These are phyloP conservation scores for Xylaria arbuscula DNA, from an alignment of 2,329 filamentous ascomycete genomes.

Conservation along the genomic window DNA sequence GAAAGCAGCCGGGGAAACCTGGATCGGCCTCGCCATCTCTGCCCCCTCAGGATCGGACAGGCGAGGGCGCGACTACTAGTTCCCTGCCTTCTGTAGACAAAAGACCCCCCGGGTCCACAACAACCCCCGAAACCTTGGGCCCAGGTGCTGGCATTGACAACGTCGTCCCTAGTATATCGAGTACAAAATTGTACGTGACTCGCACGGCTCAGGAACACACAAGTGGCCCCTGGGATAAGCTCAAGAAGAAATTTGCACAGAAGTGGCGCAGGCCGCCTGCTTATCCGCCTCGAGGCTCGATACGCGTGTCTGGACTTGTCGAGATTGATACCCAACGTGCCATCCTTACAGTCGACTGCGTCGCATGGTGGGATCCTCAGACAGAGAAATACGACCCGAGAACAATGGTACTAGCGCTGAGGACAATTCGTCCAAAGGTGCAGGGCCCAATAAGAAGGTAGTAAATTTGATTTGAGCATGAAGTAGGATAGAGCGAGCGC, in stretches of 20 bases:
- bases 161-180: conserved; percentile 35
- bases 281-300: conserved; percentile 62
- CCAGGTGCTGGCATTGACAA: conserved; percentile 33
- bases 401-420: conserved; percentile 31
- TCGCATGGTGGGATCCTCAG: conserved; percentile 67
- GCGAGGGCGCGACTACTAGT: conserved; percentile 41
- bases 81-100: conserved; percentile 41
- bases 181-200: conserved; percentile 49
- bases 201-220: conserved; percentile 44
- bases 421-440: conserved; percentile 34
- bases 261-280: conserved; percentile 60
- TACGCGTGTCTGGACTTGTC: conserved; percentile 65
- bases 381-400: conserved; percentile 57
- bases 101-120: conserved; percentile 37
- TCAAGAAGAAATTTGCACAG: conserved; percentile 54
- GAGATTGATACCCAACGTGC: conserved; percentile 61
- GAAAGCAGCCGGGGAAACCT: conserved; percentile 39
- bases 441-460: conserved; percentile 34
- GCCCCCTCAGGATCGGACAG: conserved; percentile 37
- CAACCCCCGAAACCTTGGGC: conserved; percentile 38
- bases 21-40: conserved; percentile 30
- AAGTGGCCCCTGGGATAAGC: conserved; percentile 49
- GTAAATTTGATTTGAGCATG: conserved; percentile 22
- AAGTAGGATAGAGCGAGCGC: conserved; percentile 15
- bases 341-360: conserved; percentile 62